A percentile compares a stretch with the other conserved stretches of the same genome.
phyloP scores from a whole-genome alignment of 2,329 filamentous ascomycete genomes.

The Arthrobotrys sinensis region DNA sequence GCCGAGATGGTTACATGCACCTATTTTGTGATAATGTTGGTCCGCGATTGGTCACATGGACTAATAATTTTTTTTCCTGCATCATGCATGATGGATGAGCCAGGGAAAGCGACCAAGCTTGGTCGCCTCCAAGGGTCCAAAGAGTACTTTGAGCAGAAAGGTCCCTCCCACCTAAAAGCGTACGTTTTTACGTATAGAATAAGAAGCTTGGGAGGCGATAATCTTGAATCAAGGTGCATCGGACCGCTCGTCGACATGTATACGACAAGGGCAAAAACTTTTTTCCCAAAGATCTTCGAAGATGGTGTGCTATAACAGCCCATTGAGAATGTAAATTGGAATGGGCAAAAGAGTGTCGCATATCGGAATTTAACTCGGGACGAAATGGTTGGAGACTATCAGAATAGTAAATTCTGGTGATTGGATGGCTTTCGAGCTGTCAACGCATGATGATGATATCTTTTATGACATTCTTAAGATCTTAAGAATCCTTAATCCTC shows the following conservation, averaged over 20 bases:
- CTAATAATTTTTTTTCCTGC: conserved; percentile 52
- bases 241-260: conserved; percentile 36
- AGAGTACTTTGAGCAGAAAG: not conserved
- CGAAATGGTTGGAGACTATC: conserved; percentile 23
- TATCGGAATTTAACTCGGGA: conserved; percentile 58
- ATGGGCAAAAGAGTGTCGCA: conserved; percentile 43
- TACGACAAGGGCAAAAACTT: conserved; percentile 3
- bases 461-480: conserved; percentile 9
- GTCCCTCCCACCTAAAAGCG: not conserved
- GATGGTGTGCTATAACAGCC: conserved; percentile 11
- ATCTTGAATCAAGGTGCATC: conserved; percentile 45
- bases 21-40: conserved; percentile 42
- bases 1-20: conserved; percentile 36
- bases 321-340: conserved; percentile 30
- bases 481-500: not conserved
- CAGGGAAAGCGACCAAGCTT: conserved; percentile 46
- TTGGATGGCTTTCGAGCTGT: conserved; percentile 18
- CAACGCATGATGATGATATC: conserved; percentile 55
- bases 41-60: conserved; percentile 61
- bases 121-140: conserved; percentile 49
- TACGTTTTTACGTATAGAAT: not conserved
- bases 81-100: conserved; percentile 56
- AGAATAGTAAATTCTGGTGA: not conserved
- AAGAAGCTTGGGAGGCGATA: conserved; percentile 1
- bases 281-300: conserved; percentile 12